Percentiles rank a stretch among this genome's conserved stretches.
Evolutionary conservation across 345 rosid genomes (phyloP).

Genomic region (Bruguiera gymnorhiza): DNA sequence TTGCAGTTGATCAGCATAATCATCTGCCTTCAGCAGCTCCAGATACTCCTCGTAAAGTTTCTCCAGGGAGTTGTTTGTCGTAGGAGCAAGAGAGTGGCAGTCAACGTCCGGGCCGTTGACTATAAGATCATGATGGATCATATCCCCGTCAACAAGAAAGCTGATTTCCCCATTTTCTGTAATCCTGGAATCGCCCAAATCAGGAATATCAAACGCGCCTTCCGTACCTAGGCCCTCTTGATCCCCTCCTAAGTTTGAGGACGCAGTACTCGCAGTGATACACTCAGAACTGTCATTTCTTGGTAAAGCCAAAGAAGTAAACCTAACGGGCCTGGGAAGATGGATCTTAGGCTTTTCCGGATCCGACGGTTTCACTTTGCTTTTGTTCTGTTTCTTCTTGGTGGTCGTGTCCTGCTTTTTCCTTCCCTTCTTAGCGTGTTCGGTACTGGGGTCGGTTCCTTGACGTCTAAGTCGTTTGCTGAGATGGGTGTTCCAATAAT

Average conservation of each 20-base stretch:
- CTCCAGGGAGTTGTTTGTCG: conserved; percentile 7
- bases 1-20: neutral
- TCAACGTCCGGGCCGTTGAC: neutral
- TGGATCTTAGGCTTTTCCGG: conserved; percentile 21
- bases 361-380: neutral
- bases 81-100: neutral
- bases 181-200: neutral
- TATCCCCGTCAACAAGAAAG: neutral
- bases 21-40: conserved; percentile 14
- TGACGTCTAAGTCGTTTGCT: conserved; percentile 20
- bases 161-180: neutral
- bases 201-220: neutral
- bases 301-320: conserved; percentile 17
- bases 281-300: conserved; percentile 1
- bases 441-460: neutral
- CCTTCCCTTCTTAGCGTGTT: neutral
- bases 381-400: neutral
- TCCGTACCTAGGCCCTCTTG: neutral
- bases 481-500: conserved; percentile 48
- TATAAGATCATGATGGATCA: neutral
- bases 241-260: neutral
- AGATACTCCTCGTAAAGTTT: conserved; percentile 21
- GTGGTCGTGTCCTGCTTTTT: neutral
- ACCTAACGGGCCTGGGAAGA: conserved; percentile 31
- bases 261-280: neutral